Base-by-base conservation (phyloP, 306 rosid species). In the Quercus engelmannii region DNA sequence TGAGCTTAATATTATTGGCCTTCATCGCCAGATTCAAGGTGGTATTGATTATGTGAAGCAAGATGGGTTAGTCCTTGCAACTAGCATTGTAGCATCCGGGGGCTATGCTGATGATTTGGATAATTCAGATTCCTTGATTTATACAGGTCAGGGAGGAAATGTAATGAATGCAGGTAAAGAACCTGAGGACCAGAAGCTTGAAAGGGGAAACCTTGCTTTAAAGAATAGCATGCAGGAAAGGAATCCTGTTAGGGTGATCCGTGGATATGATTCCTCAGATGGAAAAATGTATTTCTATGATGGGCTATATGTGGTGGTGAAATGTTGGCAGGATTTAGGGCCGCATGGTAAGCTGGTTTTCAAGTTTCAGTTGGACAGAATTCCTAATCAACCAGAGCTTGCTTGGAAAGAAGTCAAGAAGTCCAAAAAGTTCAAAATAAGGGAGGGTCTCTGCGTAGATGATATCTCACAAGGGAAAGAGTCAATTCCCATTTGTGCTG, bases 171-270 rank as follows among this genome's bases (percentile, higher is more conserved):
- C 78, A 28, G 92, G 64, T 55, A 95, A 85, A 83, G 86, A 86
- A 79, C 99, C 98, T n/a, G 99, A 91, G 83, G 98, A 95, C 81
- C 97, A 95, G 85, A 95, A 90, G 89, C 98, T 92, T 80, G 90
- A 90, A 78, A 87, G 97, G 77, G 99, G 99, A 73, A 95, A 95
- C 80, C 98, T 95, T 72, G 95, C 97, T 61, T 68, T 95, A 93
- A 91, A 87, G 85, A 95, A 87, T 77, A 95, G 98, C 80, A 28
- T 82, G 69, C 77, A 85, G 55, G 95, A 81, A 54, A 85, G 83
- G 85, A 92, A 88, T 86, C 88, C 90, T 52, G 95, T 95, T 65
- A 86, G 99, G 87, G 98, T 95, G 89, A 91, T 95, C 72, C 96
- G 97, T 41, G 97, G 99, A 23, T 78, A 74, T 55, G 97, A 92